Percentiles rank a stretch among this genome's conserved stretches.
Conservation (phyloP, 2,329 filamentous ascomycete species). For the Colletotrichum aenigma region DNA sequence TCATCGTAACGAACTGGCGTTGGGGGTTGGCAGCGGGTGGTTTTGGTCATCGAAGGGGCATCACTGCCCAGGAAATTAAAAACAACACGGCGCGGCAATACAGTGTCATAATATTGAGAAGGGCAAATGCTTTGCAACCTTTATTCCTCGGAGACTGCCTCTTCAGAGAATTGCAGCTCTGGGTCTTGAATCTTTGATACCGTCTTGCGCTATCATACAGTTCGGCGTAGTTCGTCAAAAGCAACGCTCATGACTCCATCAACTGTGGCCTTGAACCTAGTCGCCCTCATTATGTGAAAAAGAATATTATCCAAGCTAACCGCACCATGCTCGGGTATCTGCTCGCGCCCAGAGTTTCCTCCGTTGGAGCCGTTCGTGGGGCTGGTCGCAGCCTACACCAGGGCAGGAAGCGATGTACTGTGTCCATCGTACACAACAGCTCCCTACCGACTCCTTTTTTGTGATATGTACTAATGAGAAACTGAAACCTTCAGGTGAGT, state of each 20-base stretch:
- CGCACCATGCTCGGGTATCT: slow-evolving; percentile 19
- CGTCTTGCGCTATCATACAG: slow-evolving; percentile 16
- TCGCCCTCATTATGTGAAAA: slow-evolving; percentile 6
- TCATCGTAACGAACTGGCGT: slow-evolving; percentile 19
- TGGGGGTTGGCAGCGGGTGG: not conserved
- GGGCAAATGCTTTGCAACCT: not conserved
- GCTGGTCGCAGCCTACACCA: not conserved
- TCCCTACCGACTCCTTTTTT: slow-evolving; percentile 1
- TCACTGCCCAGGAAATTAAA: not conserved
- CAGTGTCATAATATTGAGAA: not conserved
- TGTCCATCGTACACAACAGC: not conserved
- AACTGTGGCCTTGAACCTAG: not conserved
- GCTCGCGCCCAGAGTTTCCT: not conserved
- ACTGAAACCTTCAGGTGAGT: not conserved
- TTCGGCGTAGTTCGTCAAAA: not conserved
- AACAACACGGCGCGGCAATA: not conserved
- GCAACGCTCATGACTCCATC: slow-evolving; percentile 11
- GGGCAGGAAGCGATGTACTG: not conserved
- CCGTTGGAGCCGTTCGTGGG: not conserved
- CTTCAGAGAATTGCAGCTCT: not conserved
- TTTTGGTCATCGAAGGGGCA: not conserved
- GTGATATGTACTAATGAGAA: slow-evolving; percentile 12
- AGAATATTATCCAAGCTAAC: slow-evolving; percentile 15
- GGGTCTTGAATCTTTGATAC: not conserved
- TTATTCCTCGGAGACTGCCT: not conserved